Percentiles rank a stretch among this genome's conserved stretches.
Conservation (phyloP, 306 rosid genomes). For the Sindora glabra region DNA sequence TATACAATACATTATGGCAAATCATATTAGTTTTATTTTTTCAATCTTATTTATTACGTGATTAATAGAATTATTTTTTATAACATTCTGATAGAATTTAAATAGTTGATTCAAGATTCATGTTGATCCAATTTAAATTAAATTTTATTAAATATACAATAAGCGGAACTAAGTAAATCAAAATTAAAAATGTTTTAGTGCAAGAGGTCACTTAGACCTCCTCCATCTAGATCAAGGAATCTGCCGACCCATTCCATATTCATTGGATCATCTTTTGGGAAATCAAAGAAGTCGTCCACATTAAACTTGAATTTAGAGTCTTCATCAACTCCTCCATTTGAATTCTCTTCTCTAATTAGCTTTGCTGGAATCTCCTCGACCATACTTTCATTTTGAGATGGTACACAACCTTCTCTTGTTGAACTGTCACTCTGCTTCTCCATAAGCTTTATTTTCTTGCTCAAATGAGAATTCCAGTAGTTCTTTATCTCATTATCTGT, state of each 20-base stretch:
- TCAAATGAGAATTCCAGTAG: conserved; percentile 70
- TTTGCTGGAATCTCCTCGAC: conserved; percentile 1
- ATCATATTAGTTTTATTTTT: too few relatives aligned
- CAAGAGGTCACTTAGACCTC: not conserved
- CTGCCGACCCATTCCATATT: conserved; percentile 50
- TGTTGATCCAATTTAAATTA: too few relatives aligned
- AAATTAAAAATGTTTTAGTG: too few relatives aligned
- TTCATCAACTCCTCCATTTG: conserved; percentile 14
- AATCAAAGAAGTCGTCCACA: conserved; percentile 48
- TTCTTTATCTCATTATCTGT: conserved; percentile 72
- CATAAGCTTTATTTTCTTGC: conserved; percentile 36
- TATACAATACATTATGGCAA: too few relatives aligned
- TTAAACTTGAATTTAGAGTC: conserved; percentile 21
- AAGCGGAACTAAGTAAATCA: too few relatives aligned
- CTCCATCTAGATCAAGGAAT: conserved; percentile 28
- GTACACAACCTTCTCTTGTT: not conserved
- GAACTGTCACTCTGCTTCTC: conserved; percentile 22
- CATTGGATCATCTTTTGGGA: conserved; percentile 39
- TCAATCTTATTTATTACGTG: too few relatives aligned
- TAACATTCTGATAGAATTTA: too few relatives aligned
- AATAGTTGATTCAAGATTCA: too few relatives aligned
- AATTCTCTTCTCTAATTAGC: conserved; percentile 17
- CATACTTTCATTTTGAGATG: not conserved
- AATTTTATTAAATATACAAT: too few relatives aligned
- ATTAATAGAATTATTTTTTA: too few relatives aligned